These are phyloP conservation scores for Ophiocordyceps sinensis DNA, from an alignment of 2,329 filamentous ascomycete species.

Conservation along the genomic window DNA sequence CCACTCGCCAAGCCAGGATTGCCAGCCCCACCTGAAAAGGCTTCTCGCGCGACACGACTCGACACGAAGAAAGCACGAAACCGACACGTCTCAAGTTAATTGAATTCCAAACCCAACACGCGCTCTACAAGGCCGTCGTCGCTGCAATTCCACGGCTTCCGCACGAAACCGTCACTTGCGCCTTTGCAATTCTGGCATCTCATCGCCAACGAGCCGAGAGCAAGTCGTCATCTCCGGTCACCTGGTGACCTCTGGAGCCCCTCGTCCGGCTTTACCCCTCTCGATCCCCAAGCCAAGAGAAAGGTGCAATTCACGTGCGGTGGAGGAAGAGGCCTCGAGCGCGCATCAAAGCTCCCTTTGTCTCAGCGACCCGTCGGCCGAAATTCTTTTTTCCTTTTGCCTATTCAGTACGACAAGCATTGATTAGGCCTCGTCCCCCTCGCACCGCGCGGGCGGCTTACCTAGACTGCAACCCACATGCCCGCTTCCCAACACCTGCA, in stretches of 20 bases:
- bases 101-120: conserved; percentile 9
- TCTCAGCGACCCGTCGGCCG: too few species aligned
- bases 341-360: too few species aligned
- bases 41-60: conserved; percentile 12
- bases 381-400: too few species aligned
- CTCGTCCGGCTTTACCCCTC: background rate
- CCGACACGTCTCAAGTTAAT: conserved; percentile 26
- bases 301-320: background rate
- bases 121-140: background rate
- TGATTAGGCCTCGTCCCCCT: background rate
- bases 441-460: background rate
- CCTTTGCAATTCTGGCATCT: background rate
- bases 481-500: too few species aligned
- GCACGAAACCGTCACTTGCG: background rate
- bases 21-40: background rate
- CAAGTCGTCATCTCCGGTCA: background rate
- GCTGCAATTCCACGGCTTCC: background rate
- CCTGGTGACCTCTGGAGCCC: background rate
- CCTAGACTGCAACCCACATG: too few species aligned
- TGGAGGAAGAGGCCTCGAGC: too few species aligned
- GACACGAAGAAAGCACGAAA: conserved; percentile 27
- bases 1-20: too few species aligned
- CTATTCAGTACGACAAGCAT: background rate
- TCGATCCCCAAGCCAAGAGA: background rate
- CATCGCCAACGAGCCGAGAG: background rate